Percentiles rank a stretch among this genome's conserved stretches.
Conservation (phyloP, 371 early-diverging fungal genomes). For the Mycotypha africana region DNA sequence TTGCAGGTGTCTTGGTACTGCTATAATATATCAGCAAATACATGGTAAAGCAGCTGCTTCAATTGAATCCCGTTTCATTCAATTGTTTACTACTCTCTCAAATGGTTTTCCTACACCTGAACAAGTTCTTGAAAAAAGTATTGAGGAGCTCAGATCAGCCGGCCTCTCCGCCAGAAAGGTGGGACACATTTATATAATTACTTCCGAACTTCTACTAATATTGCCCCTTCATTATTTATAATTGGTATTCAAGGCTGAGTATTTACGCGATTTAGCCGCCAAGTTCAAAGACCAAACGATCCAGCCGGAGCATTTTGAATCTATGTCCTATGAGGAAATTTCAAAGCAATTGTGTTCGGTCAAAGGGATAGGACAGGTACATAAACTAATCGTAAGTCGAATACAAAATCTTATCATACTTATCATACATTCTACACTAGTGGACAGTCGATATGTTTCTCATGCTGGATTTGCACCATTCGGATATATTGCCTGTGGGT, state of each 20-base stretch:
- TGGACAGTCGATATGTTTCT: constrained; percentile 57
- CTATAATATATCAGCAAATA: constrained; percentile 54
- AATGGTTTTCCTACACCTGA: constrained; percentile 42
- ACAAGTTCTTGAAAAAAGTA: constrained; percentile 19
- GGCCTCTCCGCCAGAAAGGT: constrained; percentile 48
- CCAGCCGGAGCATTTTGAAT: constrained; percentile 21
- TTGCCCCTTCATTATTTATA: too few relatives aligned
- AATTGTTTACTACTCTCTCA: constrained; percentile 25
- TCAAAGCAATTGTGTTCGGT: constrained; percentile 35
- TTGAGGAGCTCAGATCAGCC: constrained; percentile 27
- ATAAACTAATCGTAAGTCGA: neutral
- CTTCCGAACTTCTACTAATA: too few relatives aligned
- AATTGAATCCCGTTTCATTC: constrained; percentile 34
- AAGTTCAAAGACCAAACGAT: constrained; percentile 40
- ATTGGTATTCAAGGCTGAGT: constrained; percentile 40
- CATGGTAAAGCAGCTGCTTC: constrained; percentile 45
- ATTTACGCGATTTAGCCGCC: constrained; percentile 42
- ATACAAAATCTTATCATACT: neutral
- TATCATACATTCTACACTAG: constrained; percentile 7
- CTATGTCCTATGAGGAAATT: constrained; percentile 42
- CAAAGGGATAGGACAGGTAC: constrained; percentile 54
- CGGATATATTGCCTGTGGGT: constrained; percentile 50
- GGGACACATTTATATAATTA: neutral
- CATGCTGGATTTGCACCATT: constrained; percentile 50
- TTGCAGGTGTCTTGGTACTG: constrained; percentile 20